These are phyloP conservation scores for Fistulinella prunicolor DNA, from an alignment of 768 basidiomycete species.

Conservation along the genomic window DNA sequence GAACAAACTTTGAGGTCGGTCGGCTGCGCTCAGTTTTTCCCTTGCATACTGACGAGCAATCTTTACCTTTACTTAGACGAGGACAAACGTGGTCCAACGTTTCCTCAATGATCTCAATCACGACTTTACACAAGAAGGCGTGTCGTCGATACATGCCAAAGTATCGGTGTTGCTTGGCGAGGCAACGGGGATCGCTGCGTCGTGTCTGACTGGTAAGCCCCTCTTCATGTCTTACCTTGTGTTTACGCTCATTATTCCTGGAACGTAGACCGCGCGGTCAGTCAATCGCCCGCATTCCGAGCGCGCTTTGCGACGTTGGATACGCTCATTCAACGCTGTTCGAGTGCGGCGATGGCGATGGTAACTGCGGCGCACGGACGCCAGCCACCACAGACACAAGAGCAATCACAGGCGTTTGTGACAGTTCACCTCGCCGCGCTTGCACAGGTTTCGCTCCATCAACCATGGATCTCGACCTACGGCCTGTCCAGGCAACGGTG, in stretches of 20 bases:
- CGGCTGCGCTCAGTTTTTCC: neutral
- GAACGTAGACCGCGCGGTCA: slow-evolving; percentile 37
- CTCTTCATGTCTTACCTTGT: neutral
- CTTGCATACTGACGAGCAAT: neutral
- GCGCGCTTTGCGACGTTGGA: slow-evolving; percentile 46
- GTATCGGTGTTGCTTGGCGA: slow-evolving; percentile 36
- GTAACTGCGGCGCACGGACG: neutral
- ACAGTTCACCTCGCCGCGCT: slow-evolving; percentile 23
- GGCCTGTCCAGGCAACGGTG: slow-evolving; percentile 14
- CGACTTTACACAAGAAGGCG: slow-evolving; percentile 7
- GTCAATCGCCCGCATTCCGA: slow-evolving; percentile 43
- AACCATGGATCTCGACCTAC: slow-evolving; percentile 15
- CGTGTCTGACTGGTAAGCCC: slow-evolving; percentile 28
- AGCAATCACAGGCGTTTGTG: slow-evolving; percentile 7
- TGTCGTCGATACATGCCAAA: slow-evolving; percentile 23
- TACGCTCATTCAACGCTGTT: slow-evolving; percentile 39
- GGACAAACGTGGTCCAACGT: slow-evolving; percentile 9
- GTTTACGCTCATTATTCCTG: neutral
- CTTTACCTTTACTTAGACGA: neutral
- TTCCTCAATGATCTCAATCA: slow-evolving; percentile 18
- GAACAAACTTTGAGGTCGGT: slow-evolving; percentile 15
- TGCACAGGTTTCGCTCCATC: slow-evolving; percentile 25
- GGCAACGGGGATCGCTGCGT: slow-evolving; percentile 27
- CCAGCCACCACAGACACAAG: neutral
- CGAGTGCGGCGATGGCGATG: slow-evolving; percentile 9